Percentiles rank a stretch among this genome's conserved stretches.
phyloP scores from a whole-genome alignment of 805 yeast species.

The Teunomyces lycoperdinae region DNA sequence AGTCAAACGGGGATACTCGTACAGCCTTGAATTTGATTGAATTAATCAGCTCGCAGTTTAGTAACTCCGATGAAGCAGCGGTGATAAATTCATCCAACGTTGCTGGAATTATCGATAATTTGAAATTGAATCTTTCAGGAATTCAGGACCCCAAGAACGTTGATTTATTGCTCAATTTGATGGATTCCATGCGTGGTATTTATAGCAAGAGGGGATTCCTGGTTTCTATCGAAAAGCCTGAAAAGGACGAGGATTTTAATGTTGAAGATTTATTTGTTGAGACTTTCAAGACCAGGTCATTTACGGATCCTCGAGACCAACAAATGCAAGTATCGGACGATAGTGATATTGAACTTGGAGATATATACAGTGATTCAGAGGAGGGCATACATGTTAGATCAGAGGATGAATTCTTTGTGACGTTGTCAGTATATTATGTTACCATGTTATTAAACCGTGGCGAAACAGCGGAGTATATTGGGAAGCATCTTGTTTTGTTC shows the following conservation, averaged over 20 bases:
- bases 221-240: conserved; percentile 3
- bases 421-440: conserved; percentile 15
- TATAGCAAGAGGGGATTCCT: conserved; percentile 5
- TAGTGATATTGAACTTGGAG: conserved; percentile 20
- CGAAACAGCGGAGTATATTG: conserved; percentile 25
- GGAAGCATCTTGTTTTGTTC: conserved; percentile 23
- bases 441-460: conserved; percentile 22
- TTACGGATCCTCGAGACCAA: conserved; percentile 11
- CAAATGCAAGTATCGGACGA: conserved; percentile 32
- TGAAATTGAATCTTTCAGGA: conserved; percentile 9
- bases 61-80: not conserved
- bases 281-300: conserved; percentile 10
- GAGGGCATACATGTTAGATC: not conserved
- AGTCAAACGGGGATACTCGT: conserved; percentile 33
- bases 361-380: conserved; percentile 5
- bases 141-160: conserved; percentile 15
- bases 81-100: not conserved
- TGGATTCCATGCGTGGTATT: conserved; percentile 3
- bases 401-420: conserved; percentile 9
- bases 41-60: conserved; percentile 20
- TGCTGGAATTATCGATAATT: not conserved
- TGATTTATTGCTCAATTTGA: conserved; percentile 7
- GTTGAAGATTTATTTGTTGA: conserved; percentile 14
- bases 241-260: not conserved
- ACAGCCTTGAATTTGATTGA: conserved; percentile 32